Evolutionary conservation across 2,329 filamentous ascomycete genomes (phyloP), one percentile per base, ranked within the genome.

Genomic region (Stagonosporopsis tanaceti): DNA sequence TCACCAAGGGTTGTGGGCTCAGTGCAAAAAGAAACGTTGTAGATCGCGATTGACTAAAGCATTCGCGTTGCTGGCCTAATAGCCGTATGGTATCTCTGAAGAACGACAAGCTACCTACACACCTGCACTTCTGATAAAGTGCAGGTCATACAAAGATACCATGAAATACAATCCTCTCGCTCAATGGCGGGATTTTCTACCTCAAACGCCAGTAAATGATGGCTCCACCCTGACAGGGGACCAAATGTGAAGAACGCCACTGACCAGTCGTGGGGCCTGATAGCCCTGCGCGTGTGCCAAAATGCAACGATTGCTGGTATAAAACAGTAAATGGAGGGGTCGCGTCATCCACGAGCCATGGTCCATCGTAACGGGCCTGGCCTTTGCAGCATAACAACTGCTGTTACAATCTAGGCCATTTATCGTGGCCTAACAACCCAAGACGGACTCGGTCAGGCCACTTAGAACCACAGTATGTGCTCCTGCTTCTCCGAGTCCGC

Each of bases 271-370:
- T 50, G 45, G 56, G 61, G 66, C 69, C 67, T 71, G 48, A 62
- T 59, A 73, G 67, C 68, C 68, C 53, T 58, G 55, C 54, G 47
- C 48, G 50, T 58, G 57, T 70, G 71, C 69, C 69, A 71, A 66
- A 68, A 73, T 74, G 70, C 70, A 71, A 70, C 63, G 53, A 40
- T 57, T 66, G 64, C 65, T 72, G 65, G 64, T 71, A 69, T 64
- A 67, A 64, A 58, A 63, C 64, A 67, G 67, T 58, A 61, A 59
- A 60, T 51, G 41, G 53, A 56, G 47, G 60, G n/a, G 22, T 35
- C 48, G 30, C 11, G n/a, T 45, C 32, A 6, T 27, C 38, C 12
- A 27, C 50, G 58, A 14, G 20, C 20, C 15, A 28, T 30, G 32
- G 37, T 39, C 35, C 40, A 47, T 30, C 34, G 22, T 45, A n/a